These are phyloP conservation scores for Camellia granthamiana DNA, from an alignment of 148 eudicot genomes.

Conservation along the genomic window DNA sequence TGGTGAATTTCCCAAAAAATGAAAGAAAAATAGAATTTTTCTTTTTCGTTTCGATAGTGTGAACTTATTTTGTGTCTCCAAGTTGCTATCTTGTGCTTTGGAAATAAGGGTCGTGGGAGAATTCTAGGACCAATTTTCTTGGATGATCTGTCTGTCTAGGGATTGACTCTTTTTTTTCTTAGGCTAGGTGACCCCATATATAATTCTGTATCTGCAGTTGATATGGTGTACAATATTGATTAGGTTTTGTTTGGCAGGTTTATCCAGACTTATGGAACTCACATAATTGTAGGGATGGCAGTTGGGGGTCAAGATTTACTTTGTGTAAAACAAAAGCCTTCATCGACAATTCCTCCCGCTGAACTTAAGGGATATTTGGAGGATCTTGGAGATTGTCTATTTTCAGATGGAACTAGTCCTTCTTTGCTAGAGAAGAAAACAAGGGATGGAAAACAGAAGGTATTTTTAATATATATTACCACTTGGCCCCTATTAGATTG, in stretches of 20 bases:
- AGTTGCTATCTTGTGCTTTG: not conserved
- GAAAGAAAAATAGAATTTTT: not conserved
- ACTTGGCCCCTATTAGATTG: not conserved
- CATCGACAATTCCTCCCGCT: conserved; percentile 63
- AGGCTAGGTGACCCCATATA: not conserved
- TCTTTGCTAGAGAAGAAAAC: conserved; percentile 51
- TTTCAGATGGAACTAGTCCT: conserved; percentile 69
- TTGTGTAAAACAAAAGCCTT: conserved; percentile 73
- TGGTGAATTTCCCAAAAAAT: not conserved
- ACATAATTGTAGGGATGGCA: conserved; percentile 82
- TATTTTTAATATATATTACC: conserved; percentile 10
- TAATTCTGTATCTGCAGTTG: not conserved
- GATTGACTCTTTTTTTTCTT: not conserved
- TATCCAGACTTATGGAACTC: conserved; percentile 85
- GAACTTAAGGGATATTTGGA: conserved; percentile 78
- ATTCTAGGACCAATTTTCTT: conserved; percentile 7
- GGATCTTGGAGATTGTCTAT: conserved; percentile 88
- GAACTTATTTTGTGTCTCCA: not conserved
- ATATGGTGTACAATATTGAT: conserved; percentile 23
- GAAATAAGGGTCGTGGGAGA: not conserved
- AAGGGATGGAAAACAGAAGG: conserved; percentile 61
- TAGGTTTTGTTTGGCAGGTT: conserved; percentile 62
- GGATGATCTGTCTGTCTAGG: not conserved
- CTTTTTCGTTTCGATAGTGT: too few species aligned
- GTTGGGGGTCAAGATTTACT: conserved; percentile 95